A percentile compares a stretch with the other conserved stretches of the same genome.
These are phyloP conservation scores for Hericium coralloides DNA, from an alignment of 768 basidiomycete genomes.

Conservation along the genomic window DNA sequence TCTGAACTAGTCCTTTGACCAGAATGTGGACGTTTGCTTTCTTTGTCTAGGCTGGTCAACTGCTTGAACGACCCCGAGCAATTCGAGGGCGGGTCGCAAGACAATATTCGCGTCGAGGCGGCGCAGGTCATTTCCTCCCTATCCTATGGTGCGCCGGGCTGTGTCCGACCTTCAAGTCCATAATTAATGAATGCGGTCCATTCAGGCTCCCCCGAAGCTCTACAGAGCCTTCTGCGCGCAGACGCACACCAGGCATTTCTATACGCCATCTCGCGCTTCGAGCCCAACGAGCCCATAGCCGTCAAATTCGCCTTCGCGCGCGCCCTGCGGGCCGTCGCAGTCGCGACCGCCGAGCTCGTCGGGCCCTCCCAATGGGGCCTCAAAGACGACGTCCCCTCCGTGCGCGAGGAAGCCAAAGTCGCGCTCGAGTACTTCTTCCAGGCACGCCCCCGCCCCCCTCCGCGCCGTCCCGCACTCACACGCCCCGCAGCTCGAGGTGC, in stretches of 20 bases:
- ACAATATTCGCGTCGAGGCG: constrained; percentile 59
- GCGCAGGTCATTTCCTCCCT: constrained; percentile 70
- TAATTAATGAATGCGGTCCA: not conserved
- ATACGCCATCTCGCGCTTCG: constrained; percentile 47
- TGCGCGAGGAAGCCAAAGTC: constrained; percentile 42
- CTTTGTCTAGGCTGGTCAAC: constrained; percentile 45
- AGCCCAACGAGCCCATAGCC: constrained; percentile 25
- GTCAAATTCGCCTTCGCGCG: constrained; percentile 54
- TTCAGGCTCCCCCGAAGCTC: constrained; percentile 52
- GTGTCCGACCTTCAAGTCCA: not conserved
- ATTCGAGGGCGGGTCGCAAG: constrained; percentile 26
- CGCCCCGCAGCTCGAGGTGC: constrained; percentile 37
- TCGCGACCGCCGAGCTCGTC: constrained; percentile 55
- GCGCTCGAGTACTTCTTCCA: constrained; percentile 55
- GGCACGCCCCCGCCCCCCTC: constrained; percentile 25
- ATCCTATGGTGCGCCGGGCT: constrained; percentile 42
- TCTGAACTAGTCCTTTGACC: not conserved
- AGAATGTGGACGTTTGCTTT: not conserved
- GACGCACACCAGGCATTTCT: constrained; percentile 55
- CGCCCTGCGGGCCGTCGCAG: constrained; percentile 49
- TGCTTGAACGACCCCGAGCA: constrained; percentile 40
- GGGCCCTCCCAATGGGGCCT: constrained; percentile 68
- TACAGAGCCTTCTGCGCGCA: constrained; percentile 45
- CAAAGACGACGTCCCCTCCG: constrained; percentile 30
- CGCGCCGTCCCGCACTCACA: not conserved